These are phyloP conservation scores for Saraca asoca DNA, from an alignment of 331 rosid genomes.

Conservation along the genomic window DNA sequence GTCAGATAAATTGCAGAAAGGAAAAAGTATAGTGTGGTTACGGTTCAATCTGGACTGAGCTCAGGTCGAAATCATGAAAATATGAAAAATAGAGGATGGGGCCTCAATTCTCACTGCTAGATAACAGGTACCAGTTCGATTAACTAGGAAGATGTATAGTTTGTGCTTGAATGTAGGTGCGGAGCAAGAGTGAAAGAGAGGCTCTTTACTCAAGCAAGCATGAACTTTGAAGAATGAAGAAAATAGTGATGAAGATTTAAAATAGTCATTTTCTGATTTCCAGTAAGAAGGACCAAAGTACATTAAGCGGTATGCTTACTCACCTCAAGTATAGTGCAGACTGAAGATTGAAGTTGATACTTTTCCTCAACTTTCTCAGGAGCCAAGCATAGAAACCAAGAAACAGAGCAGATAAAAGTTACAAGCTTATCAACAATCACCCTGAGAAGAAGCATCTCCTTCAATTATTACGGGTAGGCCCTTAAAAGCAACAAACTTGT, in stretches of 20 bases:
- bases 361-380: conserved; percentile 1
- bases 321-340: conserved; percentile 33
- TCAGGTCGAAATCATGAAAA: conserved; percentile 14
- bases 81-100: not conserved
- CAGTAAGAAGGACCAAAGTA: conserved; percentile 9
- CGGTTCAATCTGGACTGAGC: not conserved
- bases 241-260: not conserved
- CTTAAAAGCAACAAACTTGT: not conserved
- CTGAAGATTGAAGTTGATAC: not conserved
- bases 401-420: conserved; percentile 10
- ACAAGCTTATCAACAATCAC: conserved; percentile 10
- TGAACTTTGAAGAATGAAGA: not conserved
- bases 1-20: not conserved
- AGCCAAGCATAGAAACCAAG: conserved; percentile 32
- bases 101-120: conserved; percentile 1
- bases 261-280: conserved; percentile 6
- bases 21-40: too few species aligned
- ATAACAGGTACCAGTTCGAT: not conserved
- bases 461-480: not conserved
- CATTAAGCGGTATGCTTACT: conserved; percentile 19
- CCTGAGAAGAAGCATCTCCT: not conserved
- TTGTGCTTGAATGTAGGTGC: not conserved
- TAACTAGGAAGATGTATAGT: not conserved
- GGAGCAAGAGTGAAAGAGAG: too few species aligned
- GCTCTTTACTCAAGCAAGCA: not conserved